phyloP scores from a whole-genome alignment of 2,329 filamentous ascomycete genomes.

The Pseudopithomyces chartarum region DNA sequence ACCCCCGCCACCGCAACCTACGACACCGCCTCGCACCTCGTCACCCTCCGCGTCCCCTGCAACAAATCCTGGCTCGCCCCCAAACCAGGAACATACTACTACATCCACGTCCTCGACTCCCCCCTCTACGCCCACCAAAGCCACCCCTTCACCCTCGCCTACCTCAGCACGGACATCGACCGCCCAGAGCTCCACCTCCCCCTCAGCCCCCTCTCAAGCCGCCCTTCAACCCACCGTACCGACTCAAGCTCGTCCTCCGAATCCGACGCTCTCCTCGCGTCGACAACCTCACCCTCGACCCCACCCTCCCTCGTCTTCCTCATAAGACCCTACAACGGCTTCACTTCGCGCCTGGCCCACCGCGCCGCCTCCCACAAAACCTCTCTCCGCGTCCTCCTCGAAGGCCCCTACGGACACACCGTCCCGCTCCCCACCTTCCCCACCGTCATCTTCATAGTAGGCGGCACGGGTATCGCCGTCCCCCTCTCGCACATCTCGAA shows the following conservation, averaged over 20 bases:
- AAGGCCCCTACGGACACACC: conserved; percentile 56
- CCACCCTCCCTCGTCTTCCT: conserved; percentile 49
- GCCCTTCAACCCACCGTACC: conserved; percentile 9
- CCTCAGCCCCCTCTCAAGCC: background rate
- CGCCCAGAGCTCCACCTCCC: background rate
- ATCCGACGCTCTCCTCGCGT: conserved; percentile 35
- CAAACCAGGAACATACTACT: conserved; percentile 56
- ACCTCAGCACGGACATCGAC: conserved; percentile 15
- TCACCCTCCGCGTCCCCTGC: conserved; percentile 53
- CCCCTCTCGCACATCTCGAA: conserved; percentile 35
- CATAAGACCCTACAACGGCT: conserved; percentile 57
- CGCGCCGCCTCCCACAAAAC: conserved; percentile 36
- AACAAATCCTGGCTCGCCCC: conserved; percentile 41
- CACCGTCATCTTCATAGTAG: conserved; percentile 42
- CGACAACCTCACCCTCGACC: background rate
- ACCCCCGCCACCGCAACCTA: conserved; percentile 51
- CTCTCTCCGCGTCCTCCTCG: conserved; percentile 50
- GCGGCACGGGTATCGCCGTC: conserved; percentile 43
- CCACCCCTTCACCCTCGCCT: conserved; percentile 53
- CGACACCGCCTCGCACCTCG: conserved; percentile 50
- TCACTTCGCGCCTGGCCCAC: conserved; percentile 53
- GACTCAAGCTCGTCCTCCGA: conserved; percentile 24
- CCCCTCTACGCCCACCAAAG: conserved; percentile 53
- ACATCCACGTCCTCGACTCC: conserved; percentile 52
- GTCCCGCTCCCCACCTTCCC: conserved; percentile 50